Evolutionary conservation across 257 asterid genomes (phyloP).

Genomic region (Echites panduratus): DNA sequence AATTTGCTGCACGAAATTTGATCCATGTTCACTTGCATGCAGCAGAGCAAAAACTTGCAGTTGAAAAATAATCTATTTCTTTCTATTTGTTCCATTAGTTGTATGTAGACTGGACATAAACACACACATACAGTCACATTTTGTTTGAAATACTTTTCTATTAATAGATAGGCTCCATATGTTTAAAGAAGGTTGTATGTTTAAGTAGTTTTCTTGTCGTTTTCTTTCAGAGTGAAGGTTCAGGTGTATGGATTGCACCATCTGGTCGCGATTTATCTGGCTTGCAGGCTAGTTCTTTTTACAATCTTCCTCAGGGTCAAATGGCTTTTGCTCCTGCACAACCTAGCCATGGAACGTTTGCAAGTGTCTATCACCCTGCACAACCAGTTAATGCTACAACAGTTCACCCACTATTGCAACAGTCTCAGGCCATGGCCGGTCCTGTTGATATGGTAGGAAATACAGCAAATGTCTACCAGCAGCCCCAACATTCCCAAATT

Average conservation of each 20-base stretch:
- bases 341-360: slow-evolving; percentile 70
- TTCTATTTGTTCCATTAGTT: neutral
- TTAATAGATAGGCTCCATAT: too few relatives aligned
- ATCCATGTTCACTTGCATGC: neutral
- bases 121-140: neutral
- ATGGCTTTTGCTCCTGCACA: slow-evolving; percentile 67
- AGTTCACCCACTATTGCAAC: slow-evolving; percentile 76
- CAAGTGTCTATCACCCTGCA: slow-evolving; percentile 73
- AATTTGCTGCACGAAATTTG: neutral
- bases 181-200: slow-evolving; percentile 11
- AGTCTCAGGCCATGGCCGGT: slow-evolving; percentile 66
- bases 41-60: neutral
- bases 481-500: slow-evolving; percentile 75
- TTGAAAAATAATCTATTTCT: neutral
- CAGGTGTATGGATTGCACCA: slow-evolving; percentile 66
- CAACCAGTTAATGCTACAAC: slow-evolving; percentile 59
- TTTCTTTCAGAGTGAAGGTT: slow-evolving; percentile 63
- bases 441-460: slow-evolving; percentile 79
- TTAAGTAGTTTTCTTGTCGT: slow-evolving; percentile 6
- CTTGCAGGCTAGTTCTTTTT: slow-evolving; percentile 70
- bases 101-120: neutral
- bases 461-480: slow-evolving; percentile 62
- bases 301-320: slow-evolving; percentile 80
- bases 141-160: neutral
- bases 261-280: slow-evolving; percentile 67